phyloP scores from a whole-genome alignment of 2,329 filamentous ascomycete species.

The Ascochyta pisi region DNA sequence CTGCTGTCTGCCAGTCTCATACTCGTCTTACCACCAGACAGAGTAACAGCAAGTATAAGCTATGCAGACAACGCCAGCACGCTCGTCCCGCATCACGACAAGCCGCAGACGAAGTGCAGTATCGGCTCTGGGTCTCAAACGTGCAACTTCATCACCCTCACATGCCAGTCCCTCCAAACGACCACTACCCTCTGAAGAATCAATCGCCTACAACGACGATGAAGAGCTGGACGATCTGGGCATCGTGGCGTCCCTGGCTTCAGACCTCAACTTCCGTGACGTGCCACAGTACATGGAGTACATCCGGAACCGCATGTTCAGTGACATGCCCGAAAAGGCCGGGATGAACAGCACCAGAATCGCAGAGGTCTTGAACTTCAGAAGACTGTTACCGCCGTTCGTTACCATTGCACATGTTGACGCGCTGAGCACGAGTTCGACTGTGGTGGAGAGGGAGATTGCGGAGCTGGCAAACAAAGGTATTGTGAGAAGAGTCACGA shows the following conservation, averaged over 20 bases:
- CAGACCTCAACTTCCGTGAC: slow-evolving; percentile 65
- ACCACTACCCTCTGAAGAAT: slow-evolving; percentile 28
- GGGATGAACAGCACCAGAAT: slow-evolving; percentile 71
- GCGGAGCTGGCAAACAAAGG: slow-evolving; percentile 66
- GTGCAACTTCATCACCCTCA: slow-evolving; percentile 49
- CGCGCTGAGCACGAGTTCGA: slow-evolving; percentile 67
- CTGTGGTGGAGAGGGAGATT: slow-evolving; percentile 71
- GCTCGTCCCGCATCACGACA: slow-evolving; percentile 41
- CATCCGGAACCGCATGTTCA: slow-evolving; percentile 69
- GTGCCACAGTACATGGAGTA: slow-evolving; percentile 69
- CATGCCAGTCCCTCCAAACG: slow-evolving; percentile 47
- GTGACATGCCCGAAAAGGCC: slow-evolving; percentile 63
- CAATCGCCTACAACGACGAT: slow-evolving; percentile 47
- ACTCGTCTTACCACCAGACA: neutral
- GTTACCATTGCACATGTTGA: slow-evolving; percentile 72
- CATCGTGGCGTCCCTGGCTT: slow-evolving; percentile 61
- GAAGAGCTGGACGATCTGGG: slow-evolving; percentile 65
- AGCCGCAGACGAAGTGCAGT: slow-evolving; percentile 31
- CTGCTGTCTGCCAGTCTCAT: neutral
- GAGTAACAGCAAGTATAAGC: slow-evolving; percentile 1
- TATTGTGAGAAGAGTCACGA: slow-evolving; percentile 65
- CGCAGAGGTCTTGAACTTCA: slow-evolving; percentile 68
- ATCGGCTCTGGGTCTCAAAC: slow-evolving; percentile 38
- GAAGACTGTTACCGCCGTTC: slow-evolving; percentile 66
- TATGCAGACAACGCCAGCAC: slow-evolving; percentile 40